These are phyloP conservation scores for Knoxdaviesia capensis DNA, from an alignment of 2,329 filamentous ascomycete species.

Conservation along the genomic window DNA sequence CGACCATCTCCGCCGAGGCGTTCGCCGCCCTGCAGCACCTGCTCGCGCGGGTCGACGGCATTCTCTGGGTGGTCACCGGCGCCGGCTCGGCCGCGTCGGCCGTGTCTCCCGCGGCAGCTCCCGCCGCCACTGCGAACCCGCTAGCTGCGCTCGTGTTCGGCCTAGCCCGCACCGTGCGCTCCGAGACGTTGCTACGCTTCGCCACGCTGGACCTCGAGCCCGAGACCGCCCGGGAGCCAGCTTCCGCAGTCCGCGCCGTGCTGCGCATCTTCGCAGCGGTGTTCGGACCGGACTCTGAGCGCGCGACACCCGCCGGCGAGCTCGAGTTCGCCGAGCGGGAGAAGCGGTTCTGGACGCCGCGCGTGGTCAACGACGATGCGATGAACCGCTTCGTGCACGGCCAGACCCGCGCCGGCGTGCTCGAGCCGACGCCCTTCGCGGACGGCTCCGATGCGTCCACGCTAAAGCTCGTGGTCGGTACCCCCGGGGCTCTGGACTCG, in stretches of 20 bases:
- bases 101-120: no score
- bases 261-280: conserved; percentile 15
- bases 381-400: conserved; percentile 22
- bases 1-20: conserved; percentile 15
- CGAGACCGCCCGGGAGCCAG: conserved; percentile 3
- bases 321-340: conserved; percentile 21
- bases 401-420: conserved; percentile 16
- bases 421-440: conserved; percentile 20
- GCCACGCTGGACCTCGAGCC: conserved; percentile 23
- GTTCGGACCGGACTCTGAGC: conserved; percentile 15
- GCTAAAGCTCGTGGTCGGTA: conserved; percentile 18
- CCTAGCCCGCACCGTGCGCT: conserved; percentile 22
- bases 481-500: conserved; percentile 16
- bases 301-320: conserved; percentile 13
- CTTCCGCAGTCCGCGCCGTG: conserved; percentile 13
- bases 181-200: conserved; percentile 22
- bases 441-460: conserved; percentile 12
- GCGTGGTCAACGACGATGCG: conserved; percentile 17
- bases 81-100: conserved; percentile 16
- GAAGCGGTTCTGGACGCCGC: conserved; percentile 18
- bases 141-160: conserved; percentile 23
- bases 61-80: conserved; percentile 20
- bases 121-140: no score
- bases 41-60: conserved; percentile 14
- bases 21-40: conserved; percentile 18